These are phyloP conservation scores for Rubia tinctorum DNA, from an alignment of 305 asterid genomes.

Conservation along the genomic window DNA sequence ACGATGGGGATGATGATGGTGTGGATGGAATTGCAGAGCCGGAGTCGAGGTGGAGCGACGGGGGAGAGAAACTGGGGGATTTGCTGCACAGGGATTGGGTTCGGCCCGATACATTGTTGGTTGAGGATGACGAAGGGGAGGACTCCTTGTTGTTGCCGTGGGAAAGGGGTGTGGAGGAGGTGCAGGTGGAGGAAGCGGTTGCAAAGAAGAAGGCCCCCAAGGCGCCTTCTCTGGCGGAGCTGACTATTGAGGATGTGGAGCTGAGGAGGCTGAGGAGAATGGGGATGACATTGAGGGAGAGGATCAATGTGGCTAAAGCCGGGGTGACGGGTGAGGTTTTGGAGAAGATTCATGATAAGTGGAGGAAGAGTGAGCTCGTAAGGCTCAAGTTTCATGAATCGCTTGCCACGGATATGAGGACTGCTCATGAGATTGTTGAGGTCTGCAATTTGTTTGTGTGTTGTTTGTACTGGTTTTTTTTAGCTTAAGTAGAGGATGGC, in stretches of 20 bases:
- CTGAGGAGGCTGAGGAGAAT: constrained; percentile 85
- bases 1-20: constrained; percentile 31
- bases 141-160: constrained; percentile 64
- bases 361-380: constrained; percentile 93
- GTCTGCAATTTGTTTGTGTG: constrained; percentile 25
- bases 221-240: constrained; percentile 85
- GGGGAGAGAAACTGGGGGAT: constrained; percentile 78
- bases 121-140: constrained; percentile 49
- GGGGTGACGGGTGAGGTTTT: constrained; percentile 80
- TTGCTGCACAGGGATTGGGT: constrained; percentile 96
- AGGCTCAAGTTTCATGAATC: constrained; percentile 95
- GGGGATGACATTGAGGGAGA: constrained; percentile 91
- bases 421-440: constrained; percentile 96
- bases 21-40: constrained; percentile 23
- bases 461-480: neutral
- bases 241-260: constrained; percentile 85
- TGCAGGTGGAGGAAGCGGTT: constrained; percentile 28
- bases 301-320: constrained; percentile 90
- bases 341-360: constrained; percentile 85
- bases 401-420: constrained; percentile 93
- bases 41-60: constrained; percentile 28
- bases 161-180: constrained; percentile 59
- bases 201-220: constrained; percentile 50
- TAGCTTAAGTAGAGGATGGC: neutral
- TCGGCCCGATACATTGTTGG: constrained; percentile 77